Evolutionary conservation across 2,329 filamentous ascomycete species (phyloP), one percentile per base, ranked within the genome.

Genomic region (Alternaria postmessia): DNA sequence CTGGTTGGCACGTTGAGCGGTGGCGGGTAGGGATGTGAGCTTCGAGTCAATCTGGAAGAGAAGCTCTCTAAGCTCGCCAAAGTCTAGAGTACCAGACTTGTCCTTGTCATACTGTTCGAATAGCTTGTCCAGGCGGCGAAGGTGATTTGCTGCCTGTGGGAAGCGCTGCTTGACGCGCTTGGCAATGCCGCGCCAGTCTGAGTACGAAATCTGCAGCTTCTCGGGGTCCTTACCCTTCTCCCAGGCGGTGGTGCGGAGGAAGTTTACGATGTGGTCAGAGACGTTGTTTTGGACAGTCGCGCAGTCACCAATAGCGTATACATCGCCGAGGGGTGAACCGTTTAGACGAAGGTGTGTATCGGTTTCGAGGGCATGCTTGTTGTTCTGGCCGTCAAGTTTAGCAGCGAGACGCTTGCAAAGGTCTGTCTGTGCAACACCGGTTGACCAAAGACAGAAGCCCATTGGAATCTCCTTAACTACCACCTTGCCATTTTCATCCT

Each of bases 391-490:
- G 5, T 90, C 84, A 3, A 99, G 87, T 70, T 93, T 91, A n/a
- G 86, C 82, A 3, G 94, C 89, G 28, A 99, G 81, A 18, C 83
- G 89, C 78, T 93, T 87, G 75, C 88, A 91, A 66, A 99, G 89
- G 26, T 91, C 86, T 5, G 92, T 91, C 75, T 96, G 95, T 0
- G 94, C 80, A 34, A 99, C 94, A 62, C 95, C 95, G 0, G 95
- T 99, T 0, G 95, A 98, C 95, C 95, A 99, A 14, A 99, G 84
- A 71, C 95, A 98, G 82, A 99, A 97, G 28, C 93, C 95, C 84
- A 93, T 94, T 0, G 95, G 94, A 0, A 99, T 87, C 72, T 99
- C 95, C 78, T 99, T 99, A 24, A 89, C 91, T n/a, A 97, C 71
- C 0, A 89, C 79, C 30, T 88, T 87, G 43, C 93, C 93, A 54